Conservation (phyloP, 305 asterid genomes). For the Withania somnifera region DNA sequence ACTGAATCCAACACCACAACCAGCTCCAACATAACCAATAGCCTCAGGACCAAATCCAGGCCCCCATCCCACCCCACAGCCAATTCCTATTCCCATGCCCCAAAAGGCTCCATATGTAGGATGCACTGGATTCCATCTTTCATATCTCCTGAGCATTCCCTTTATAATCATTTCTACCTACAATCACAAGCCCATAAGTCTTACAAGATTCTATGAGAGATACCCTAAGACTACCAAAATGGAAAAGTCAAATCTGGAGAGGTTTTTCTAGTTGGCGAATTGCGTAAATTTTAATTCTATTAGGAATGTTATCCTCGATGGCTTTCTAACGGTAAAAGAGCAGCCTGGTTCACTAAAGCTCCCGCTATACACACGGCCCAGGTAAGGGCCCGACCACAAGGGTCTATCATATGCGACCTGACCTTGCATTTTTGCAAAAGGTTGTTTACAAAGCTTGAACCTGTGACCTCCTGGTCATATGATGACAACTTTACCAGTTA, state of each 20-base stretch:
- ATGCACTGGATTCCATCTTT: conserved; percentile 88
- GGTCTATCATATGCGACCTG: too few relatives aligned
- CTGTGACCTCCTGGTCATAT: too few relatives aligned
- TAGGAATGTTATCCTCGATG: neutral
- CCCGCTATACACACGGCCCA: too few relatives aligned
- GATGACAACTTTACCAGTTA: too few relatives aligned
- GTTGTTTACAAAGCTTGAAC: too few relatives aligned
- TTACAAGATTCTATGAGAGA: neutral
- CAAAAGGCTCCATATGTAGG: conserved; percentile 84
- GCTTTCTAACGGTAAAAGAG: neutral
- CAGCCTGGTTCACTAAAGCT: too few relatives aligned
- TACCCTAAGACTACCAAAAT: neutral
- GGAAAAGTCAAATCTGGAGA: neutral
- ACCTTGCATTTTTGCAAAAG: too few relatives aligned
- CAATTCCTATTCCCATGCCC: conserved; percentile 86
- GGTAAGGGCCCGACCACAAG: too few relatives aligned
- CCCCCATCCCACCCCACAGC: conserved; percentile 97
- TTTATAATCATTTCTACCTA: conserved; percentile 75
- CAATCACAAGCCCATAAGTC: conserved; percentile 1
- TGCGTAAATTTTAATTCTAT: neutral
- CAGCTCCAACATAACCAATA: conserved; percentile 87
- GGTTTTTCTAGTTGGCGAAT: neutral
- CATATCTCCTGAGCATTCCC: conserved; percentile 54
- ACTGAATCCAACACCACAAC: conserved; percentile 81
- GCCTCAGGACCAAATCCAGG: conserved; percentile 95